Evolutionary conservation across 495 filamentous ascomycete genomes (phyloP), one percentile per base, ranked within the genome.

Genomic region (Tuber borchii): DNA sequence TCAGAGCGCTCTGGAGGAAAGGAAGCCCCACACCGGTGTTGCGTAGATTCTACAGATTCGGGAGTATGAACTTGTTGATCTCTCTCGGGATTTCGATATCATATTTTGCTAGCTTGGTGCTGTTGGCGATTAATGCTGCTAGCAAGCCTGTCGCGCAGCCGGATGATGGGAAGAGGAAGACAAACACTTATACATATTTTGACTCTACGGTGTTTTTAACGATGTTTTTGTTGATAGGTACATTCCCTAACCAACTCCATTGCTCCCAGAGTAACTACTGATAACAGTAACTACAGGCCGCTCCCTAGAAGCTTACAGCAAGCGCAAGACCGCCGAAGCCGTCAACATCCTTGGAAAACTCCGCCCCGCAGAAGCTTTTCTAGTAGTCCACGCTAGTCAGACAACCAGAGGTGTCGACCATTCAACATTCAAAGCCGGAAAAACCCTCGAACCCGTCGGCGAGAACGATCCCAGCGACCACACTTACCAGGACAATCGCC

Each of bases 31-130:
- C 90, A 5, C 93, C 93, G 0, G 81, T 96, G 14, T 80, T 92
- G 40, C 88, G 90, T 75, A 86, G 94, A n/a, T 93, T 97, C 78
- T 94, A 93, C 77, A 89, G 92, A 14, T 97, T 97, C 78, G 94
- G 94, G 20, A 97, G 93, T 85, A 97, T 97, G 94, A 95, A 97
- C 80, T 90, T 94, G 83, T 87, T 97, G 73, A 93, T 97, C 80
- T 95, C 91, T n/a, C 86, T 94, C 8, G 94, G 94, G 10, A 97
- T 94, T 1, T 89, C 89, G 10, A 91, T 97, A 69, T 94, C 94
- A 2, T 97, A 97, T 80, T 85, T 96, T 77, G 89, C 92, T 0
- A 96, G 93, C 0, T 84, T 97, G 70, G 91, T 90, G 19, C 89
- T 95, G 71, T 86, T 97, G 73, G 90, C 91, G 40, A 87, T 91